These are phyloP conservation scores for Lodderomyces orthopsilosis DNA, from an alignment of 1,139 yeast species.

Conservation along the genomic window DNA sequence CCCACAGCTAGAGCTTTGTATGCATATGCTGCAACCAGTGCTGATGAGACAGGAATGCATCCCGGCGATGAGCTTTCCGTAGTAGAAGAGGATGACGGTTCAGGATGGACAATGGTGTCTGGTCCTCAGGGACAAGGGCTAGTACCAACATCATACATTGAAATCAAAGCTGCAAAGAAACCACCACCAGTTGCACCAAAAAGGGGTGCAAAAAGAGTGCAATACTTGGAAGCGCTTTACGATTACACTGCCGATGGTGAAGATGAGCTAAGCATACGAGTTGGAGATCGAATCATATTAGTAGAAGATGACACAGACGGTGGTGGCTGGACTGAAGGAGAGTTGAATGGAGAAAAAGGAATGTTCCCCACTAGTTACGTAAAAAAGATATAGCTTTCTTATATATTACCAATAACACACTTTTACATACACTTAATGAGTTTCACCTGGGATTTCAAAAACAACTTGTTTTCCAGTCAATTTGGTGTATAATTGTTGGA, in stretches of 20 bases:
- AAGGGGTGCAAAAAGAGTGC: constrained; percentile 65
- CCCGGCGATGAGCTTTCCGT: constrained; percentile 64
- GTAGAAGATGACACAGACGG: constrained; percentile 72
- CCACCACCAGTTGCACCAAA: constrained; percentile 87
- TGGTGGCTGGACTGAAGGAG: constrained; percentile 97
- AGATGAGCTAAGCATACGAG: constrained; percentile 69
- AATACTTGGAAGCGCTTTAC: constrained; percentile 71
- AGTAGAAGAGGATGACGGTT: constrained; percentile 74
- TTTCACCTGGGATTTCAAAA: constrained; percentile 87
- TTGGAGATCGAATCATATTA: constrained; percentile 75
- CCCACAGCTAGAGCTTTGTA: constrained; percentile 57
- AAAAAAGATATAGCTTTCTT: constrained; percentile 18
- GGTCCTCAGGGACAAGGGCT: constrained; percentile 56
- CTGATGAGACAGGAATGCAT: constrained; percentile 65
- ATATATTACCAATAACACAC: not conserved
- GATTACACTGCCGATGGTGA: constrained; percentile 81
- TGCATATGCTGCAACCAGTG: constrained; percentile 66
- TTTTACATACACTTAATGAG: constrained; percentile 28
- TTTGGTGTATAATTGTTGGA: constrained; percentile 98
- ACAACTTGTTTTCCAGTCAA: constrained; percentile 99
- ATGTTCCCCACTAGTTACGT: constrained; percentile 82
- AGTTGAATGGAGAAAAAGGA: constrained; percentile 67
- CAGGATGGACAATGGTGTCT: constrained; percentile 82
- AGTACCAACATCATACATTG: constrained; percentile 85
- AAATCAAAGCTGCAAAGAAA: constrained; percentile 25